Base-by-base conservation (phyloP, 2,329 filamentous ascomycete genomes). In the Stenocarpella maydis region DNA sequence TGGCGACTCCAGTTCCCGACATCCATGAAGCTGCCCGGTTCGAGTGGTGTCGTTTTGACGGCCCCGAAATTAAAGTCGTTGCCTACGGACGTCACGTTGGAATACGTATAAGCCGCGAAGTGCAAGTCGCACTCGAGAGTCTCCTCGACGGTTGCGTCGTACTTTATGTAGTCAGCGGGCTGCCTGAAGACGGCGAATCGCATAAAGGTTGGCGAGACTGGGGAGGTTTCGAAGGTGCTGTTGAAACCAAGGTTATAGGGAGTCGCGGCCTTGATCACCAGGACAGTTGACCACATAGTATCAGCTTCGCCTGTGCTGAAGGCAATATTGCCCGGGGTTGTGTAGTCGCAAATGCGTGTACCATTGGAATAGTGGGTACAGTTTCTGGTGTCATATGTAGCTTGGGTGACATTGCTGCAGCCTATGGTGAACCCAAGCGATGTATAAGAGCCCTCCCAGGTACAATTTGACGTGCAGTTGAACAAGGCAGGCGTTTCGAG, bases 401-500 rank as follows among this genome's bases (percentile, higher is more conserved):
- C 55, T 15, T 31, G 5, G 39, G 55, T 60, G 39, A 60, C 55
- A 12, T 60, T 60, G 12, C 12, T 60, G 14, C 55, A 60, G 9
- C 9, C 55, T 26, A 60, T 60, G 19, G n/a, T 45, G 24, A 60
- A 60, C 2, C 55, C 55, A 21, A 60, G 39, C 3, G 55, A 60
- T 2, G 55, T 60, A 1, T 45, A 21, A 10, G 55, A 4, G 14
- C 31, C 39, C 15, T 60, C 55, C 55, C 55, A 60, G 4, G 55
- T 60, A 39, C 55, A 60, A 15, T 60, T 60, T 14, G 55, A 60
- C 19, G 55, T 60, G 55, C 55, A 60, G 4, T 60, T 60, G 24
- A 60, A 60, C 17, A 60, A 8, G 5, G 14, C 55, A 6, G 55
- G 39, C 15, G 55, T 60, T 45, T 60, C 24, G 5, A 60, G 55